phyloP scores from a whole-genome alignment of 1,139 yeast genomes.

The Hyphopichia pseudoburtonii region DNA sequence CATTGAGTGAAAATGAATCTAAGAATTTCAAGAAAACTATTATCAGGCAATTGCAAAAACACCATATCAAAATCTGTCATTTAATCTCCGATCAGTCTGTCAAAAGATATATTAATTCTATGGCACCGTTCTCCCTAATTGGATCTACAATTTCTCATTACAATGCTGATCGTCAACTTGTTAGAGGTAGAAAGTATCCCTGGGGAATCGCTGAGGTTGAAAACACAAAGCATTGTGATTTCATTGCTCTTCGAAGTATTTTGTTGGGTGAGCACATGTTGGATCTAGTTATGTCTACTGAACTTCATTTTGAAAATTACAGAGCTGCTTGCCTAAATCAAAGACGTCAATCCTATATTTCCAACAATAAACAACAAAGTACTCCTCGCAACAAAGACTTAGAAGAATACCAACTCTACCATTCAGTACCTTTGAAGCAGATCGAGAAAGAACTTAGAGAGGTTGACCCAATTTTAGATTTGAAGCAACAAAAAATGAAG shows the following conservation, averaged over 20 bases:
- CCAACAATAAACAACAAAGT: constrained; percentile 12
- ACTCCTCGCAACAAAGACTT: too few species aligned
- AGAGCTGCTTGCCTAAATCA: constrained; percentile 22
- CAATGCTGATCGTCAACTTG: constrained; percentile 34
- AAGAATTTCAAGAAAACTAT: constrained; percentile 44
- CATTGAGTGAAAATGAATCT: constrained; percentile 48
- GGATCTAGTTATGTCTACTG: constrained; percentile 59
- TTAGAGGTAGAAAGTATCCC: constrained; percentile 64
- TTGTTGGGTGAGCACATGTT: constrained; percentile 56
- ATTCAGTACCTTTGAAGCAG: constrained; percentile 32
- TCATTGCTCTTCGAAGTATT: constrained; percentile 49
- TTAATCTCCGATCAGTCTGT: constrained; percentile 46
- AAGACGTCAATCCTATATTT: neutral
- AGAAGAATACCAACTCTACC: constrained; percentile 23
- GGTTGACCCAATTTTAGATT: constrained; percentile 49
- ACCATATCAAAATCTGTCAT: constrained; percentile 59
- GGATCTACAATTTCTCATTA: constrained; percentile 42
- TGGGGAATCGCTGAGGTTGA: constrained; percentile 81
- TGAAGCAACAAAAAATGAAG: constrained; percentile 45
- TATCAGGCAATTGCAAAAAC: constrained; percentile 39
- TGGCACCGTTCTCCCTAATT: constrained; percentile 62
- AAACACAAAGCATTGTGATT: constrained; percentile 66
- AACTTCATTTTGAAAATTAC: constrained; percentile 54
- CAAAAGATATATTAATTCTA: constrained; percentile 24
- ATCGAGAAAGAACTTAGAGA: constrained; percentile 42